A percentile compares a stretch with the other conserved stretches of the same genome.
Evolutionary conservation across 345 rosid genomes (phyloP).

Genomic region (Laguncularia racemosa): DNA sequence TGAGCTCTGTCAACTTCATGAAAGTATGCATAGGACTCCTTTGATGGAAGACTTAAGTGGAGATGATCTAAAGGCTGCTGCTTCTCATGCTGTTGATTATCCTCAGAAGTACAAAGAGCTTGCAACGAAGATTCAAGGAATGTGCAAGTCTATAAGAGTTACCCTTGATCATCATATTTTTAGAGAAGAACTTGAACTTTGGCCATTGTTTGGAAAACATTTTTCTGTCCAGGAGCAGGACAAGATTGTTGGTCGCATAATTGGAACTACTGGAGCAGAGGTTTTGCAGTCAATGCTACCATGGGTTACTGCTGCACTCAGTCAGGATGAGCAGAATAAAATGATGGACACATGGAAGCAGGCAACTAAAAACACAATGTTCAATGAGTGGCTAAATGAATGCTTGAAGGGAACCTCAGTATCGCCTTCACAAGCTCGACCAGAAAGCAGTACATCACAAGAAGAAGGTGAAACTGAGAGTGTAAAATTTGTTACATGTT

Average conservation of each 20-base stretch:
- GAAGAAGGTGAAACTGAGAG: conserved; percentile 29
- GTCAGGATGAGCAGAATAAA: conserved; percentile 80
- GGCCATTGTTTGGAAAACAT: conserved; percentile 80
- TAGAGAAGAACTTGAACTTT: conserved; percentile 79
- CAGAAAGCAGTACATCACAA: conserved; percentile 33
- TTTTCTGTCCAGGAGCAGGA: conserved; percentile 82
- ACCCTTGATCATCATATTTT: conserved; percentile 78
- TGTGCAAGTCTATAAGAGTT: conserved; percentile 88
- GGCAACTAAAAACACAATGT: conserved; percentile 91
- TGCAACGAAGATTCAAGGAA: conserved; percentile 83
- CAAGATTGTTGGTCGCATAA: conserved; percentile 83
- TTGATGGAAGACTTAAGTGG: conserved; percentile 23
- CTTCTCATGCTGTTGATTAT: conserved; percentile 22
- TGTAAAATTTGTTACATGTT: conserved; percentile 7
- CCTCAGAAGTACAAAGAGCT: conserved; percentile 54
- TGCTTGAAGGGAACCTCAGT: conserved; percentile 55
- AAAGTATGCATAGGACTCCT: conserved; percentile 27
- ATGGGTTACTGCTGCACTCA: conserved; percentile 89
- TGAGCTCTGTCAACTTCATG: conserved; percentile 59
- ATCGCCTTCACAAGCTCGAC: conserved; percentile 35
- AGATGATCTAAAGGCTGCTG: conserved; percentile 8
- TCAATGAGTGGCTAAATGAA: conserved; percentile 87
- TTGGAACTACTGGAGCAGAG: conserved; percentile 90
- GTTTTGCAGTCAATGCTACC: conserved; percentile 91
- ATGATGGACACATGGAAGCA: conserved; percentile 98